phyloP scores from a whole-genome alignment of 345 rosid genomes.

The Eucalyptus marginata region DNA sequence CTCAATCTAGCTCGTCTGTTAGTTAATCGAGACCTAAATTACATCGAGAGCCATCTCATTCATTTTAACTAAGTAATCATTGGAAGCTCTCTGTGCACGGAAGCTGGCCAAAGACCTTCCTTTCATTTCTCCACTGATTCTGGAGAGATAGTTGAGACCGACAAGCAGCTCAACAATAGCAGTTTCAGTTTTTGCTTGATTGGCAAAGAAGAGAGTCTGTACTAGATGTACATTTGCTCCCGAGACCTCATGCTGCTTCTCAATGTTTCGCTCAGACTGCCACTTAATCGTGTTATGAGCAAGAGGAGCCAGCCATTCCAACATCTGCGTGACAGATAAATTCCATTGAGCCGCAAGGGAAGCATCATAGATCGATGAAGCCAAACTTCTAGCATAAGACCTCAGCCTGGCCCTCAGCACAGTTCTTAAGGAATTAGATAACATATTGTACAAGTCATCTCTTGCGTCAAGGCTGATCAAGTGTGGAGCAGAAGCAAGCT shows the following conservation, averaged over 20 bases:
- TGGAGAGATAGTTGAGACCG: constrained; percentile 43
- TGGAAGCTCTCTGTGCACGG: neutral
- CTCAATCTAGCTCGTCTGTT: neutral
- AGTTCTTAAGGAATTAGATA: constrained; percentile 24
- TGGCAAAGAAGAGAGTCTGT: constrained; percentile 52
- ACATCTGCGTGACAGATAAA: constrained; percentile 12
- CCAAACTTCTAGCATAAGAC: constrained; percentile 10
- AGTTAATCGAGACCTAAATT: neutral
- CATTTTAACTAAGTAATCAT: neutral
- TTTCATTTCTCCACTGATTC: constrained; percentile 5
- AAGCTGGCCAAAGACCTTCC: neutral
- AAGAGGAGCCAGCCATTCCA: constrained; percentile 53
- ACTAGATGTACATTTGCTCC: constrained; percentile 37
- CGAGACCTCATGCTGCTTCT: constrained; percentile 30
- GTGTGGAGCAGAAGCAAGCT: constrained; percentile 32
- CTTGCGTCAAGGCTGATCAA: constrained; percentile 26
- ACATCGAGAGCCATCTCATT: neutral
- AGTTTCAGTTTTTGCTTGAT: constrained; percentile 52
- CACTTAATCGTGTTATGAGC: constrained; percentile 49
- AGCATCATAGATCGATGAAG: constrained; percentile 22
- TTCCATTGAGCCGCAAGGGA: constrained; percentile 39
- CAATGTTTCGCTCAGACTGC: constrained; percentile 48
- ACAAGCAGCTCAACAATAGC: constrained; percentile 48
- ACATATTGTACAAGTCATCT: constrained; percentile 47
- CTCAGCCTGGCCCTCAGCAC: constrained; percentile 28